Conservation (phyloP, 2,329 filamentous ascomycete genomes). For the Zarea fungicola region DNA sequence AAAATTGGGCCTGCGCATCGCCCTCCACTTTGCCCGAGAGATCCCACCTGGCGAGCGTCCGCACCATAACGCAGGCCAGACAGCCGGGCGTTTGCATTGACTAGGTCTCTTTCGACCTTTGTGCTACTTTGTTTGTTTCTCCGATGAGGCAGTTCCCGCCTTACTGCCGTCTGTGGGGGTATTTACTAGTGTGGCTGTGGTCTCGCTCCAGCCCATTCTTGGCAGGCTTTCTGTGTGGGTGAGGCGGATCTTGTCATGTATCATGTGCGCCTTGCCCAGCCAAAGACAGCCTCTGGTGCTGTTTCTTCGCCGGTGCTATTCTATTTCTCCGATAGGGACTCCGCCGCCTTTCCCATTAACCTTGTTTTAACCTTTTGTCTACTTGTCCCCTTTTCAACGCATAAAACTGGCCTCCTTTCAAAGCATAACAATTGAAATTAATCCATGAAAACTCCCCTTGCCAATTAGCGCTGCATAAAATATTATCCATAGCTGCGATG, state of each 20-base stretch:
- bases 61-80: too few relatives aligned
- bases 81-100: too few relatives aligned
- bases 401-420: neutral
- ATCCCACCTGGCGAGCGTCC: too few relatives aligned
- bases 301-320: neutral
- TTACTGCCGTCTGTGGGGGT: neutral
- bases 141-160: neutral
- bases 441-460: neutral
- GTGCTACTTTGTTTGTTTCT: too few relatives aligned
- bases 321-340: neutral
- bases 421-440: neutral
- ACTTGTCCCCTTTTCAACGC: too few relatives aligned
- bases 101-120: too few relatives aligned
- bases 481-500: neutral
- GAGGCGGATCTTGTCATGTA: neutral
- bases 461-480: neutral
- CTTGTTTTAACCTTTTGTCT: neutral
- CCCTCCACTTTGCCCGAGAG: too few relatives aligned
- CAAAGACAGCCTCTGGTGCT: neutral
- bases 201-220: slow-evolving; percentile 4
- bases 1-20: too few relatives aligned
- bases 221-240: neutral
- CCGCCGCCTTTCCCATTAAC: neutral
- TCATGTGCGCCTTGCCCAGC: neutral
- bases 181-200: neutral